phyloP scores from a whole-genome alignment of 1,139 yeast genomes.

The Hansenula lynferdii region DNA sequence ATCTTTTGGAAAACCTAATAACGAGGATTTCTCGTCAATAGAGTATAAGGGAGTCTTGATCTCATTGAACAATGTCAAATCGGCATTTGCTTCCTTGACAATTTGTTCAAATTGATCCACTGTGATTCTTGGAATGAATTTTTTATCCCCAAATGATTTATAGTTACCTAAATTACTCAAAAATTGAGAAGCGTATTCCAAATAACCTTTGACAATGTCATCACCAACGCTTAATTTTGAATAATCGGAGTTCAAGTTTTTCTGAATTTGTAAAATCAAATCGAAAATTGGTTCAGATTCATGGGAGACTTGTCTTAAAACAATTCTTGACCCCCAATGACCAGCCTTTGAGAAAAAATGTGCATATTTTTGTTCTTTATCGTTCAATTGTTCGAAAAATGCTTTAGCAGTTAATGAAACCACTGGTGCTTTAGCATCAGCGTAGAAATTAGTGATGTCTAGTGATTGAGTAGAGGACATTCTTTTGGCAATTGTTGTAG shows the following conservation, averaged over 20 bases:
- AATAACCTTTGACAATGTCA: conserved; percentile 39
- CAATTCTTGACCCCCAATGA: conserved; percentile 77
- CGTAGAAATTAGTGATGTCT: conserved; percentile 22
- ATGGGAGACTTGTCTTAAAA: conserved; percentile 77
- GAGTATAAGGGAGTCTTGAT: conserved; percentile 49
- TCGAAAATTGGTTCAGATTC: conserved; percentile 76
- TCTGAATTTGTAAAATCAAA: conserved; percentile 55
- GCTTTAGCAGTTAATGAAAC: conserved; percentile 35
- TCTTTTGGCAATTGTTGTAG: conserved; percentile 1
- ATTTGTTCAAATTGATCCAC: conserved; percentile 42
- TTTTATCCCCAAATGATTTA: conserved; percentile 86
- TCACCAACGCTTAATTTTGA: conserved; percentile 31
- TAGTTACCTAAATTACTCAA: conserved; percentile 79
- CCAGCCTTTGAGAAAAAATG: conserved; percentile 81
- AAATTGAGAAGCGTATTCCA: conserved; percentile 80
- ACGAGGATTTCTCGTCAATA: conserved; percentile 38
- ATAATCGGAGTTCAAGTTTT: conserved; percentile 49
- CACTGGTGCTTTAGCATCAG: conserved; percentile 46
- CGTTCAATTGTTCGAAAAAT: conserved; percentile 45
- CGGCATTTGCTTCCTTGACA: conserved; percentile 29
- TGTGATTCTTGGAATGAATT: conserved; percentile 65
- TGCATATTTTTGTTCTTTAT: conserved; percentile 63
- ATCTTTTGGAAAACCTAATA: conserved; percentile 74
- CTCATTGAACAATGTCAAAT: conserved; percentile 36
- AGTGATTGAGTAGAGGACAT: conserved; percentile 11